Percentiles rank a stretch among this genome's conserved stretches.
These are phyloP conservation scores for Pelargonium fulgidum DNA, from an alignment of 441 rosid genomes.

Conservation along the genomic window DNA sequence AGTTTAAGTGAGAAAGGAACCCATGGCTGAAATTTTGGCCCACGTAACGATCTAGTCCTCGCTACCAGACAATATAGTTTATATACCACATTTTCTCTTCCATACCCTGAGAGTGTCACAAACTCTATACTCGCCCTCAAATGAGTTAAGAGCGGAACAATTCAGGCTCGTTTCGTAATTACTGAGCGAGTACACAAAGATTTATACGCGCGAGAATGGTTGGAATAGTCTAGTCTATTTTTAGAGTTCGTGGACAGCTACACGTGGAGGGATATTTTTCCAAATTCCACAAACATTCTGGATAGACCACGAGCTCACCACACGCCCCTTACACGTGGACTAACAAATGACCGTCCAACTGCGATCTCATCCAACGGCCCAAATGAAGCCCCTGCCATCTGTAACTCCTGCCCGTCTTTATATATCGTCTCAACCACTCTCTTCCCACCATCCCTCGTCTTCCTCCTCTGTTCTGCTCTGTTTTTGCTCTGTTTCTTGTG, in stretches of 20 bases:
- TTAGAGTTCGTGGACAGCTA: neutral
- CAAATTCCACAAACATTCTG: constrained; percentile 18
- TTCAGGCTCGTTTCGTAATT: no score
- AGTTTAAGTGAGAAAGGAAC: neutral
- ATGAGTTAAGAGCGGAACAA: no score
- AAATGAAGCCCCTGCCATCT: constrained; percentile 21
- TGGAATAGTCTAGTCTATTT: neutral
- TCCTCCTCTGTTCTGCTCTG: neutral
- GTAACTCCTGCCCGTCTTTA: constrained; percentile 25
- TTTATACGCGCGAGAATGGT: no score
- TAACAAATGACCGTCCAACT: constrained; percentile 22
- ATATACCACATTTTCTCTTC: no score
- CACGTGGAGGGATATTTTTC: constrained; percentile 29
- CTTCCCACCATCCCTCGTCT: neutral
- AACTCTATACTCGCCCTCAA: neutral
- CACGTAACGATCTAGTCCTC: neutral
- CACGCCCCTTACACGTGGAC: constrained; percentile 49
- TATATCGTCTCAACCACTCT: constrained; percentile 10
- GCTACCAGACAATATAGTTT: no score
- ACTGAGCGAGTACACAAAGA: no score
- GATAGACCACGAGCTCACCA: constrained; percentile 59
- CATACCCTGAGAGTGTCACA: constrained; percentile 10
- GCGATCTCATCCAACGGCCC: constrained; percentile 35
- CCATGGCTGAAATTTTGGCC: neutral
- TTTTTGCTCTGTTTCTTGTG: no score